phyloP scores from a whole-genome alignment of 2,329 filamentous ascomycete genomes.

The Aspergillus texensis region DNA sequence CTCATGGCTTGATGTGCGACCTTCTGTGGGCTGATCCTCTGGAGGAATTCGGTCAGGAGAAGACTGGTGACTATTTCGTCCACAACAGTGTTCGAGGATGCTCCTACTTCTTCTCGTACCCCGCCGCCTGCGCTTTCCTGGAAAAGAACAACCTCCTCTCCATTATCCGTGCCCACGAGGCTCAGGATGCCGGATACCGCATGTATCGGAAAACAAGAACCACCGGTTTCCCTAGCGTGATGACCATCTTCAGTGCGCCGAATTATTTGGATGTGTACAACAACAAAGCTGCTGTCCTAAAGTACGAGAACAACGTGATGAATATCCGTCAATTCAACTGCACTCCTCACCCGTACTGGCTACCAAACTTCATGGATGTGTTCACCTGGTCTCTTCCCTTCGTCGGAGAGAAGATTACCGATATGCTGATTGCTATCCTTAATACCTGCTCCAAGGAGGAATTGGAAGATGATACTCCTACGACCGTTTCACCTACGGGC shows the following conservation, averaged over 20 bases:
- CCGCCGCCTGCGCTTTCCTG: slow-evolving; percentile 92
- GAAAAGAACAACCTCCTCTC: slow-evolving; percentile 99
- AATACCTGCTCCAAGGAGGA: slow-evolving; percentile 99
- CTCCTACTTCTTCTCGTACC: slow-evolving; percentile 99
- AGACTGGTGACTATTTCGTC: slow-evolving; percentile 94
- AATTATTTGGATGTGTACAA: slow-evolving; percentile 99
- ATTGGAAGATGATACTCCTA: slow-evolving; percentile 83
- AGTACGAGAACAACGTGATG: slow-evolving; percentile 99
- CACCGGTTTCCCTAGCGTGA: slow-evolving; percentile 97
- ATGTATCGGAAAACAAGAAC: slow-evolving; percentile 99
- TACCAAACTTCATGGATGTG: slow-evolving; percentile 99
- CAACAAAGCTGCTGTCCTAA: slow-evolving; percentile 98
- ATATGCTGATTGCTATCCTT: slow-evolving; percentile 98
- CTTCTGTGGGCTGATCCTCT: slow-evolving; percentile 98
- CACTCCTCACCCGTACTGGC: slow-evolving; percentile 98
- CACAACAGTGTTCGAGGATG: slow-evolving; percentile 98
- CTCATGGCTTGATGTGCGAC: slow-evolving; percentile 97
- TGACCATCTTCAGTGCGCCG: slow-evolving; percentile 99
- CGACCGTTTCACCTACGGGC: slow-evolving; percentile 68
- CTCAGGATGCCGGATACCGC: slow-evolving; percentile 95
- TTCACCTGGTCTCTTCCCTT: slow-evolving; percentile 99
- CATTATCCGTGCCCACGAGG: slow-evolving; percentile 95
- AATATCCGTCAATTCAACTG: slow-evolving; percentile 99
- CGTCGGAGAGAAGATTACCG: slow-evolving; percentile 97
- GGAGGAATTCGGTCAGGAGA: slow-evolving; percentile 98